Percentiles rank a stretch among this genome's conserved stretches.
These are phyloP conservation scores for Choiromyces venosus DNA, from an alignment of 495 filamentous ascomycete species.

Conservation along the genomic window DNA sequence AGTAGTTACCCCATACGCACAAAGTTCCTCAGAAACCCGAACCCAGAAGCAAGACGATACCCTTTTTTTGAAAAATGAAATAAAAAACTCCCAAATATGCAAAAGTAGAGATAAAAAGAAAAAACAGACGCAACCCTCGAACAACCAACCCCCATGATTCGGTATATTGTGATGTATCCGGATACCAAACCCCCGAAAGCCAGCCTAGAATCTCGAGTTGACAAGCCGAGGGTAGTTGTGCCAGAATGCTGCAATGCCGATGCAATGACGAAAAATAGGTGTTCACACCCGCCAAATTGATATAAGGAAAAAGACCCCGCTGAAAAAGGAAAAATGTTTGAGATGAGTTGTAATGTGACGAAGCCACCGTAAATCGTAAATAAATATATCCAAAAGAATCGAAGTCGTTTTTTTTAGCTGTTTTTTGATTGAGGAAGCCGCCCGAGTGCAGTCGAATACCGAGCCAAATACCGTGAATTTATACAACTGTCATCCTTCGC, in stretches of 20 bases:
- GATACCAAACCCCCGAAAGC: constrained; percentile 2
- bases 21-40: constrained; percentile 34
- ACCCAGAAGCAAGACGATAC: constrained; percentile 28
- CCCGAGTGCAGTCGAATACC: constrained; percentile 4
- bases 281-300: constrained; percentile 17
- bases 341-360: constrained; percentile 28
- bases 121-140: constrained; percentile 24
- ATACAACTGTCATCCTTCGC: constrained; percentile 50
- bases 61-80: constrained; percentile 29
- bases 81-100: constrained; percentile 31
- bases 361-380: constrained; percentile 24
- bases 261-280: constrained; percentile 13
- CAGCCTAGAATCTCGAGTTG: constrained; percentile 1
- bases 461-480: constrained; percentile 5
- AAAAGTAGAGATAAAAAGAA: constrained; percentile 8
- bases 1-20: constrained; percentile 25
- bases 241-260: constrained; percentile 11
- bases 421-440: constrained; percentile 14
- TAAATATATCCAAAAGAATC: constrained; percentile 34
- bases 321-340: background rate
- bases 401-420: constrained; percentile 16
- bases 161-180: constrained; percentile 1
- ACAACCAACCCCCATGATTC: background rate
- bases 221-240: background rate
- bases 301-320: background rate